Percentiles rank a stretch among this genome's conserved stretches.
These are phyloP conservation scores for Papilionanthe hybrid DNA, from an alignment of 116 monocot species.

Conservation along the genomic window DNA sequence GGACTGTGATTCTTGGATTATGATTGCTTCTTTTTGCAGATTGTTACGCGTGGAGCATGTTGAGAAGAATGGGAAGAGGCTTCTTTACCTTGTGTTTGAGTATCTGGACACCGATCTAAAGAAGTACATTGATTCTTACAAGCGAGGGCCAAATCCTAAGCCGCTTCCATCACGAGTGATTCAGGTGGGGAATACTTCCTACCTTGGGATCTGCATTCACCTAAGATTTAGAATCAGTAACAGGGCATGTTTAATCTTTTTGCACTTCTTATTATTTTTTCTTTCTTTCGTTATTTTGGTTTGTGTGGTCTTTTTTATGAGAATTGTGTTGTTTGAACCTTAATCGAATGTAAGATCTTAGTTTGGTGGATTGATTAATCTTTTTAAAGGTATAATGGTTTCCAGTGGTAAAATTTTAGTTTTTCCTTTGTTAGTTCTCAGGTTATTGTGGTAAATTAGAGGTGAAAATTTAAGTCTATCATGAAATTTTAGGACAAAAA, in stretches of 20 bases:
- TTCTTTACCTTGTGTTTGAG: constrained; percentile 56
- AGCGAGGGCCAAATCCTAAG: constrained; percentile 20
- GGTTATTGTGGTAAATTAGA: background rate
- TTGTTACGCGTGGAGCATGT: constrained; percentile 30
- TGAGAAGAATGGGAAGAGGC: constrained; percentile 36
- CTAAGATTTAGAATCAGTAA: background rate
- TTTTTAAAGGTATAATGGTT: background rate
- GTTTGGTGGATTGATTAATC: background rate
- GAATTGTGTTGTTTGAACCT: background rate
- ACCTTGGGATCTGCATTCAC: background rate
- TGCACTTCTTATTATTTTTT: background rate
- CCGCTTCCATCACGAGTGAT: constrained; percentile 12
- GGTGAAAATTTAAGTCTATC: background rate
- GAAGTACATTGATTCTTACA: constrained; percentile 54
- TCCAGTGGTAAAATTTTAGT: background rate
- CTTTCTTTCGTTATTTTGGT: background rate
- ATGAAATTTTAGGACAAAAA: background rate
- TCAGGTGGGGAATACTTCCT: constrained; percentile 10
- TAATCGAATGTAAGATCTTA: background rate
- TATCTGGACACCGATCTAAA: constrained; percentile 87
- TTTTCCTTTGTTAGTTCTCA: background rate
- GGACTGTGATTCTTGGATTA: background rate
- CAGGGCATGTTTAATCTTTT: background rate
- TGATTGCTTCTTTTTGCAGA: constrained; percentile 22
- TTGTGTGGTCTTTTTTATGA: background rate